Base-by-base conservation (phyloP, 495 filamentous ascomycete genomes). In the Talaromyces stipitatus region DNA sequence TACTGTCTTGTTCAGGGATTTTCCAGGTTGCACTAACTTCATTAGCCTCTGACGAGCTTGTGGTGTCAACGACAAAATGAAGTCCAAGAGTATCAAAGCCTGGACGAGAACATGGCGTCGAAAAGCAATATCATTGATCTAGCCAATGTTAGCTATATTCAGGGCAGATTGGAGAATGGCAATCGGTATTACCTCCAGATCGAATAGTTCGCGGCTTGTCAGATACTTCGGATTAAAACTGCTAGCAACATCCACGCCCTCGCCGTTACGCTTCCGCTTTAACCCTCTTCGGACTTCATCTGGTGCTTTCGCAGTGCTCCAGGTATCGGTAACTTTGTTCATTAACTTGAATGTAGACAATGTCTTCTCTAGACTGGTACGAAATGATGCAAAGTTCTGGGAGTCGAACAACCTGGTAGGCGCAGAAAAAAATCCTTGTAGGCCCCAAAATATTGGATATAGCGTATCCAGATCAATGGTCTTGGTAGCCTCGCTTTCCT, bases 151-250 rank as follows among this genome's bases (percentile, higher is more conserved):
- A 9, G 2, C 18, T 48, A 26, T 26, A 10, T 26, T n/a, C 9
- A 4, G 6, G 14, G 4, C 22, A 23, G 43, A 60, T n/a, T n/a
- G 22, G 29, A 50, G 48, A 28, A 33, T 24, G 28, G 48, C 1
- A 26, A 14, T 45, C 24, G 23, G 53, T 26, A 7, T 54, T 76
- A 90, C 88, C 79, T 99, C 94, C 45, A 97, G 82, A 60, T 94
- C 89, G 71, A 99, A 99, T 3, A 99, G 78, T 66, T 97, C 95
- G 51, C 88, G 80, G 60, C 90, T 95, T 18, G 94, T 99, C 10
- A 99, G 78, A 69, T 97, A 99, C 65, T 97, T 97, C 8, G 94
- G 91, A 63, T 97, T 97, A 75, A 95, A 96, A 22, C 80, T 86
- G 65, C 84, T 88, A 29, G 85, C 79, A 46, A 90, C 76, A 52